phyloP scores from a whole-genome alignment of 2,329 filamentous ascomycete species.

The Monilinia aucupariae region DNA sequence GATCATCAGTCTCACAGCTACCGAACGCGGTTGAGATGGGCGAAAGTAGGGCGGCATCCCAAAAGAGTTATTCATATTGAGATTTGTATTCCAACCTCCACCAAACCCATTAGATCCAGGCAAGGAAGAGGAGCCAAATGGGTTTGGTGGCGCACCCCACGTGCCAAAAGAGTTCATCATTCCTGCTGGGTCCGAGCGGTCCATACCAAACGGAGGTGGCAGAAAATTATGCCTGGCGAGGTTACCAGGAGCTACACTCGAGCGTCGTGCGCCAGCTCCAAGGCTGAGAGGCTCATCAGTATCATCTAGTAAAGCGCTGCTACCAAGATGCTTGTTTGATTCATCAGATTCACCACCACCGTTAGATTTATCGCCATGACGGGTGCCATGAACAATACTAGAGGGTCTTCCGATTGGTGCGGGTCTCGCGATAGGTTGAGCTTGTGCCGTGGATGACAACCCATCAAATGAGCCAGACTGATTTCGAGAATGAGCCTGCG shows the following conservation, averaged over 20 bases:
- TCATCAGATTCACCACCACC: constrained; percentile 60
- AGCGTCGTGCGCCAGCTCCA: constrained; percentile 36
- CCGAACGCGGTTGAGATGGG: constrained; percentile 55
- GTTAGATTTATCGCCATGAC: constrained; percentile 33
- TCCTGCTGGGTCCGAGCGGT: constrained; percentile 28
- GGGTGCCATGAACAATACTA: constrained; percentile 57
- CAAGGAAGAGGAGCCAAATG: constrained; percentile 34
- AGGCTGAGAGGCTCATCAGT: constrained; percentile 49
- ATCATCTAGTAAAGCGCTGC: constrained; percentile 80
- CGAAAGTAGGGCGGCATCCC: constrained; percentile 38
- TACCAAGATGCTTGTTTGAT: constrained; percentile 75
- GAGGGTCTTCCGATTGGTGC: constrained; percentile 83
- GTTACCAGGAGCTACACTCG: constrained; percentile 31
- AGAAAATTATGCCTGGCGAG: constrained; percentile 31
- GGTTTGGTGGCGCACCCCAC: constrained; percentile 35
- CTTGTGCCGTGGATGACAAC: constrained; percentile 43
- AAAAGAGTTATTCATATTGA: constrained; percentile 42
- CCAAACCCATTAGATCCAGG: constrained; percentile 33
- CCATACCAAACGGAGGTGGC: constrained; percentile 33
- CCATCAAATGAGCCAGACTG: constrained; percentile 65
- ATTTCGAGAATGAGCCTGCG: constrained; percentile 66
- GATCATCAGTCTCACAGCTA: constrained; percentile 66
- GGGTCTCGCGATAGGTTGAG: constrained; percentile 74
- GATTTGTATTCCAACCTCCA: constrained; percentile 29
- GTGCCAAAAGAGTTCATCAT: constrained; percentile 31